Conservation (phyloP, 2,329 filamentous ascomycete genomes). For the Fulvia fulva region DNA sequence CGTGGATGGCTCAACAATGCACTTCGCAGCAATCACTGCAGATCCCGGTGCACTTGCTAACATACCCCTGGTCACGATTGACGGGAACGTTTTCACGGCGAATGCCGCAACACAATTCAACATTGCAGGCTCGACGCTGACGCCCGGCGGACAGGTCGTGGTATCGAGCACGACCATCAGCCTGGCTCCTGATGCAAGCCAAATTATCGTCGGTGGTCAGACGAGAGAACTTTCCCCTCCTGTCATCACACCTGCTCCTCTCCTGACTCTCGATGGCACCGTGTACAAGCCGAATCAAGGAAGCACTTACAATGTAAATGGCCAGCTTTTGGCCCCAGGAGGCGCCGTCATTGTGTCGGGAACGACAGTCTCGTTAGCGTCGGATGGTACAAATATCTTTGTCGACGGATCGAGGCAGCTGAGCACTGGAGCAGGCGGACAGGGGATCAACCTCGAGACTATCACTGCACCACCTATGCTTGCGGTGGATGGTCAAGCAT, state of each 20-base stretch:
- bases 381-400: slow-evolving; percentile 38
- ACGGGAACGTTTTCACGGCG: slow-evolving; percentile 38
- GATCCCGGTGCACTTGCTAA: slow-evolving; percentile 18
- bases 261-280: slow-evolving; percentile 28
- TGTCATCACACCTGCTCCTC: slow-evolving; percentile 29
- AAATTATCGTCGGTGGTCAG: slow-evolving; percentile 39
- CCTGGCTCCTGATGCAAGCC: slow-evolving; percentile 38
- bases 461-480: slow-evolving; percentile 31
- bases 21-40: slow-evolving; percentile 1
- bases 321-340: slow-evolving; percentile 25
- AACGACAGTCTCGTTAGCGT: slow-evolving; percentile 39
- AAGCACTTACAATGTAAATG: slow-evolving; percentile 31
- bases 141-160: slow-evolving; percentile 37
- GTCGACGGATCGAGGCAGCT: slow-evolving; percentile 31
- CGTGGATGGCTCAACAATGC: slow-evolving; percentile 29
- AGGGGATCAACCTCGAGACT: slow-evolving; percentile 10
- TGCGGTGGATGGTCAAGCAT: slow-evolving; percentile 27
- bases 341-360: slow-evolving; percentile 38
- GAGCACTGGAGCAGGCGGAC: slow-evolving; percentile 3
- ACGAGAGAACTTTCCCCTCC: slow-evolving; percentile 34
- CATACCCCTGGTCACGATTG: slow-evolving; percentile 39
- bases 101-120: slow-evolving; percentile 47
- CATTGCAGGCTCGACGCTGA: slow-evolving; percentile 35
- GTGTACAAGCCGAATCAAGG: slow-evolving; percentile 31
- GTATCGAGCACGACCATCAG: slow-evolving; percentile 39